Base-by-base conservation (phyloP, 805 yeast species). In the Candida silvatica region DNA sequence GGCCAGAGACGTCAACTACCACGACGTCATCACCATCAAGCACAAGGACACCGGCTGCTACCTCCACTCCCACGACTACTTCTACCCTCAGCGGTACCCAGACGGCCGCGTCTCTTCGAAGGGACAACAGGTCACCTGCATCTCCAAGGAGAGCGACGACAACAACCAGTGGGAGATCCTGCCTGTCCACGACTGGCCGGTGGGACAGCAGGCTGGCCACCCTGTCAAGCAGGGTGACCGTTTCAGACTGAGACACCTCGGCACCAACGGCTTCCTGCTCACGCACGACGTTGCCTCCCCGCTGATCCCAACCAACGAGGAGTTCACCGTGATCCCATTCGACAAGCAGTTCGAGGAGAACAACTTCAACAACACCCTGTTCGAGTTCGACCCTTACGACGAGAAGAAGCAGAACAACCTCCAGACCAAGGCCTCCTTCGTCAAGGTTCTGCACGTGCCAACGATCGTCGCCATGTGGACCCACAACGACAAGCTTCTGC, bases 201-300 rank as follows among this genome's bases (percentile, higher is more conserved):
- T 54, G 23, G 61, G 55, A 4, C 52, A 62, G 6, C 59, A 59
- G 26, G 18, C 39, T 3, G 67, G 67, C 14, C 71, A 67, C 32
- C 66, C 73, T 4, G 80, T 92, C 25, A 61, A 50, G 43, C 77
- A 85, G 42, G 82, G 84, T 44, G 92, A 85, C 49, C 58, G 70
- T 15, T 65, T 92, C 38, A 81, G 97, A 59, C 64, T 92, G 38
- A 76, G 71, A 57, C 98, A 92, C 52, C 71, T 81, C 34, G 76
- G 67, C 20, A 87, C 97, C 2, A 72, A 85, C 35, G 82, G 94
- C 8, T 80, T 63, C 48, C 63, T 92, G 45, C 69, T 86, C 49
- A 74, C 97, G 16, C 98, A 92, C 54, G 97, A 90, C 56, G 97
- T 92, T 37, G 96, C 96, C 2, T 92, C 97, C 3, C 97, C 98